Percentiles rank a stretch among this genome's conserved stretches.
phyloP scores from a whole-genome alignment of 2,329 filamentous ascomycete genomes.

The Onygenales sp. region DNA sequence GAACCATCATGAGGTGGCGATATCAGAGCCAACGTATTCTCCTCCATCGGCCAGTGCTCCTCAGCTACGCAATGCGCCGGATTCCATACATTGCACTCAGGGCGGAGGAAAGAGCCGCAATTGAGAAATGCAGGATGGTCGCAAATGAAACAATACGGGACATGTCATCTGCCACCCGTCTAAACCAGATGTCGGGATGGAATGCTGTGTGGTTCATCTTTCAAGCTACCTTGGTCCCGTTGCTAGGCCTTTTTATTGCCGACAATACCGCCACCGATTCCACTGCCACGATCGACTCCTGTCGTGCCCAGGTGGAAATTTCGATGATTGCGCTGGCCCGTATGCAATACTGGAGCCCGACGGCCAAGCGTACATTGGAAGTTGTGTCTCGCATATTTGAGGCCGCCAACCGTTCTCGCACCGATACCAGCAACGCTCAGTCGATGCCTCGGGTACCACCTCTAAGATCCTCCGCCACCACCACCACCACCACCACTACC shows the following conservation, averaged over 20 bases:
- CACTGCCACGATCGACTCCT: constrained; percentile 43
- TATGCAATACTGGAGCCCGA: constrained; percentile 57
- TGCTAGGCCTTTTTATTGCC: constrained; percentile 57
- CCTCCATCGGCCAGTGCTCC: constrained; percentile 61
- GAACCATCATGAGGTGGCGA: constrained; percentile 72
- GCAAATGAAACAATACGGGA: constrained; percentile 64
- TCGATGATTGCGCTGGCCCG: constrained; percentile 30
- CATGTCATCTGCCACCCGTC: constrained; percentile 59
- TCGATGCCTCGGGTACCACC: neutral
- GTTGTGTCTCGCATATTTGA: constrained; percentile 57
- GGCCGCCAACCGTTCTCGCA: constrained; percentile 31
- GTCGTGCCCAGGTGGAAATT: constrained; percentile 48
- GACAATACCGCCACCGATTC: constrained; percentile 45
- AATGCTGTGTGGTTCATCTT: constrained; percentile 76
- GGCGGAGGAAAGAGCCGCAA: constrained; percentile 57
- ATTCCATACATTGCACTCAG: constrained; percentile 41
- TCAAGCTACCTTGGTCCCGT: constrained; percentile 68
- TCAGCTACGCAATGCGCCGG: constrained; percentile 51
- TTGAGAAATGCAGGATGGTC: constrained; percentile 59
- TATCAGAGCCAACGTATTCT: constrained; percentile 71
- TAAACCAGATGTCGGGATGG: constrained; percentile 70
- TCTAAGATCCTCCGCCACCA: neutral
- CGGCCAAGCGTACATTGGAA: constrained; percentile 53
- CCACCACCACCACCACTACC: neutral
- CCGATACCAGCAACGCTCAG: constrained; percentile 5